Conservation (phyloP, 139 green algal species). For the Coelastrella sp. region DNA sequence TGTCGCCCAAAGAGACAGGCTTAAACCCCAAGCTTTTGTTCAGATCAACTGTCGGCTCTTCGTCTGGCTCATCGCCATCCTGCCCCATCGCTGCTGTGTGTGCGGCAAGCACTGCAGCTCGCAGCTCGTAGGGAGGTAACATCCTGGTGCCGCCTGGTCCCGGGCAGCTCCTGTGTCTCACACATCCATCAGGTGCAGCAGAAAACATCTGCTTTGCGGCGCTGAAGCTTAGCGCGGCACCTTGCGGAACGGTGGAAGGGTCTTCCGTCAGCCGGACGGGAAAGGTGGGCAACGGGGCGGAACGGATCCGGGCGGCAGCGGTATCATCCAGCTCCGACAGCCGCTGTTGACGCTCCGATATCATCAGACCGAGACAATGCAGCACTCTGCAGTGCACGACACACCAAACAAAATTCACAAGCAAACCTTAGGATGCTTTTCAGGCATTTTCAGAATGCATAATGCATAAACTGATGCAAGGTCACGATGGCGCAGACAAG, state of each 20-base stretch:
- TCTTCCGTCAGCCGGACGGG: background rate
- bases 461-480: no score
- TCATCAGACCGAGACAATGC: conserved; percentile 8
- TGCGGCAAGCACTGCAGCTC: background rate
- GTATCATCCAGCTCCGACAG: background rate
- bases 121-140: no score
- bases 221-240: background rate
- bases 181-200: background rate
- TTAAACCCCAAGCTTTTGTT: background rate
- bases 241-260: background rate
- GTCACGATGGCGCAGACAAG: no score
- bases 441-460: no score
- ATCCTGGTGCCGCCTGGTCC: background rate
- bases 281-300: background rate
- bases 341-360: background rate
- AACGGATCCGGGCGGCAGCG: background rate
- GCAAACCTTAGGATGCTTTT: no score
- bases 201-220: background rate
- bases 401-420: background rate
- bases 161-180: background rate
- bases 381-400: background rate
- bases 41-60: background rate
- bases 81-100: background rate
- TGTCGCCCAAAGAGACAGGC: background rate
- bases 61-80: background rate